A percentile compares a stretch with the other conserved stretches of the same genome.
Evolutionary conservation across 345 rosid species (phyloP).

Genomic region (Lenwebbia sp.): DNA sequence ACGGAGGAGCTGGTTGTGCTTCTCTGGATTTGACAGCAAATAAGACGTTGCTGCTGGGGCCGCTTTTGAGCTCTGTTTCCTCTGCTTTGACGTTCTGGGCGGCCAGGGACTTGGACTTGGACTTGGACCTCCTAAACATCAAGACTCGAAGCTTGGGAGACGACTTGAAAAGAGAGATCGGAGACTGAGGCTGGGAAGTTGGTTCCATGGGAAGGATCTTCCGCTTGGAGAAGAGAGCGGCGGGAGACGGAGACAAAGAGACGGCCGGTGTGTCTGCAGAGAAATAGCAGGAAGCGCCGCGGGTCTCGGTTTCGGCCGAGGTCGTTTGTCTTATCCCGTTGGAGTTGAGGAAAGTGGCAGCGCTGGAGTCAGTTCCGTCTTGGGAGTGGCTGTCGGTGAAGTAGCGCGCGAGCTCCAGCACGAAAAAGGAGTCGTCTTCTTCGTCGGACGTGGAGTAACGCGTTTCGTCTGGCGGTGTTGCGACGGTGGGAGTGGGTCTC

Average conservation of each 20-base stretch:
- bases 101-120: background rate
- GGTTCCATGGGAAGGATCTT: conserved; percentile 1
- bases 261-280: background rate
- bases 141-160: conserved; percentile 1
- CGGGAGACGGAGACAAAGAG: background rate
- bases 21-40: background rate
- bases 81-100: background rate
- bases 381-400: background rate
- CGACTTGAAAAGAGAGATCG: background rate
- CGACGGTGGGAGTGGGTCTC: background rate
- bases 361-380: background rate
- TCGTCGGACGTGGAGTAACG: background rate
- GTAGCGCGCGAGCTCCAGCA: conserved; percentile 2
- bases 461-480: background rate
- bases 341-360: background rate
- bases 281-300: background rate
- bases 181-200: conserved; percentile 1
- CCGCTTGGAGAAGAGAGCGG: background rate
- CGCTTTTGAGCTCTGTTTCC: background rate
- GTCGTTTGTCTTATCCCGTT: background rate
- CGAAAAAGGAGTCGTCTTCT: conserved; percentile 11
- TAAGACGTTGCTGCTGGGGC: background rate
- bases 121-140: conserved; percentile 2
- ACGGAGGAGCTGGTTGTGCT: background rate
- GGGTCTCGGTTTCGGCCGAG: background rate